Evolutionary conservation across 345 rosid species (phyloP), one percentile per base, ranked within the genome.

Genomic region (Kernera saxatilis): DNA sequence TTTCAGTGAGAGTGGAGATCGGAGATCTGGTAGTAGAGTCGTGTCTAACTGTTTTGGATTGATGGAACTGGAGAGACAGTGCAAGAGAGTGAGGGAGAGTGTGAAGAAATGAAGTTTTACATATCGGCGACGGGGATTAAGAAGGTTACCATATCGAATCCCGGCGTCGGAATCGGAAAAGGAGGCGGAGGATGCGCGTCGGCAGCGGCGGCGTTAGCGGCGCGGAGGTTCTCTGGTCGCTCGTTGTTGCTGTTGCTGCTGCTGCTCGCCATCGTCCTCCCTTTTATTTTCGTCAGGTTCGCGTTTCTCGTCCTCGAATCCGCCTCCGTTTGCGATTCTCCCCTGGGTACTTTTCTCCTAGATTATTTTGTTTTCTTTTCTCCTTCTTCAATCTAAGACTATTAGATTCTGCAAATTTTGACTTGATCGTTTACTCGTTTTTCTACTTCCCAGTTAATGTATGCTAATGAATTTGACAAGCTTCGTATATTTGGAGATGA

Each of bases 231-330:
- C 43, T 40, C 74, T 7, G 75, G 80, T 77, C 86, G 97, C 29
- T 54, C 88, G 37, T 29, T 69, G 29, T 35, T 84, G 58, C 63
- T 86, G 75, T 83, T 80, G 78, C 77, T 79, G 72, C 77, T 92
- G 45, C 61, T 85, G 29, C 84, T 86, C 63, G 90, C 85, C 17
- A 75, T 89, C 54, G 35, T 81, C 22, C 79, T 86, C 60, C 92
- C 94, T 26, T 88, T 87, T 39, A 71, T 84, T 19, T 92, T 92
- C 63, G 81, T 92, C 57, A 80, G 91, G 74, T 54, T 83, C 70
- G 92, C 98, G 57, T 85, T 92, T 65, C 69, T 88, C 73, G 85
- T 83, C 26, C 98, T 87, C 64, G 91, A 89, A 80, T 92, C 94
- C 26, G 84, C 96, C 25, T 46, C 92, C 44, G 67, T 77, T 40